Percentiles rank a stretch among this genome's conserved stretches.
These are phyloP conservation scores for Asterophora lycoperdoides DNA, from an alignment of 768 basidiomycete species.

Conservation along the genomic window DNA sequence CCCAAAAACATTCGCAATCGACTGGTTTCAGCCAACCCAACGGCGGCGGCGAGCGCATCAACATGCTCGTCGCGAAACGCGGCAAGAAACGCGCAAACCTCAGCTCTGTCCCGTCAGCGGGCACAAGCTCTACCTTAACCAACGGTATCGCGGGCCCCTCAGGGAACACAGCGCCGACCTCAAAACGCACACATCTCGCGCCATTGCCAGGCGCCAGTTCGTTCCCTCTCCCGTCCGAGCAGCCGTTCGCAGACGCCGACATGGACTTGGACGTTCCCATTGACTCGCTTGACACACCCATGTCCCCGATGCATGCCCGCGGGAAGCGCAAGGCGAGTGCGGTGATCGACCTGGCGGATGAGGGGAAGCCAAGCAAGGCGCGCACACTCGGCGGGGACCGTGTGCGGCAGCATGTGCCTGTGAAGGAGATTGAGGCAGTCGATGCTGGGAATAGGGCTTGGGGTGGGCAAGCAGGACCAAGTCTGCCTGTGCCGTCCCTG, in stretches of 20 bases:
- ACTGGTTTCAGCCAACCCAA: conserved; percentile 28
- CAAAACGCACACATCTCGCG: conserved; percentile 34
- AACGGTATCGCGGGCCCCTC: conserved; percentile 21
- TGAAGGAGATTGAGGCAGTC: conserved; percentile 48
- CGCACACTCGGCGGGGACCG: conserved; percentile 71
- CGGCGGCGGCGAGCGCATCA: conserved; percentile 55
- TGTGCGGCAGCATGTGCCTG: conserved; percentile 41
- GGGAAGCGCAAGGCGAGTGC: conserved; percentile 50
- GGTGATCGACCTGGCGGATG: conserved; percentile 36
- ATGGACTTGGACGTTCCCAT: conserved; percentile 56
- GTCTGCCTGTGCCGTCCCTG: conserved; percentile 55
- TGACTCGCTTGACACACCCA: conserved; percentile 46
- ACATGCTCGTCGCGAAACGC: conserved; percentile 73
- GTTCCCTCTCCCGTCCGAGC: conserved; percentile 49
- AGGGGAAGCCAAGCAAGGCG: conserved; percentile 29
- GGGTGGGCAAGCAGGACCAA: conserved; percentile 22
- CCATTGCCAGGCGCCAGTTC: conserved; percentile 29
- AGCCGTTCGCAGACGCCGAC: conserved; percentile 42
- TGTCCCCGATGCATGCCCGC: conserved; percentile 31
- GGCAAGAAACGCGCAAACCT: conserved; percentile 56
- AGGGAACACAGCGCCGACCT: conserved; percentile 21
- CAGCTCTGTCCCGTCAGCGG: conserved; percentile 23
- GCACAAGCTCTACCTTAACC: conserved; percentile 7
- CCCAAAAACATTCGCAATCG: conserved; percentile 25
- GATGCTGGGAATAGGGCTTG: conserved; percentile 15